These are phyloP conservation scores for Penicillium sp. DNA, from an alignment of 2,329 filamentous ascomycete species.

Conservation along the genomic window DNA sequence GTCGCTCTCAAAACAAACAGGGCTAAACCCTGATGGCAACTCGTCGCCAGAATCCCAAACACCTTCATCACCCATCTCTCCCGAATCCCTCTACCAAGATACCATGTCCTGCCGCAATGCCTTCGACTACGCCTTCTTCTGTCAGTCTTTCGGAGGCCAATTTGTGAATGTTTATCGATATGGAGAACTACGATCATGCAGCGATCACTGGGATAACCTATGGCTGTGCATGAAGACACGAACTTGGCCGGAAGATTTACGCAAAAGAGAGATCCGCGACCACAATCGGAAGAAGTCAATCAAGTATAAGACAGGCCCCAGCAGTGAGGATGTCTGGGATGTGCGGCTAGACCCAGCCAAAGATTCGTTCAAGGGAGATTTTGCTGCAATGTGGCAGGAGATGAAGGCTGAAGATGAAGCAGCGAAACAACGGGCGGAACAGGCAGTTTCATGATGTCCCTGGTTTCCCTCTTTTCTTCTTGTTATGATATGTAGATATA, in stretches of 20 bases:
- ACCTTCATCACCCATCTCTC: slow-evolving; percentile 46
- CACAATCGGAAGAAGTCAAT: slow-evolving; percentile 66
- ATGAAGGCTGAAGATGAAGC: slow-evolving; percentile 45
- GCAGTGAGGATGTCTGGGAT: slow-evolving; percentile 89
- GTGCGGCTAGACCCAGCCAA: slow-evolving; percentile 63
- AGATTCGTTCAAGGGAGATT: slow-evolving; percentile 48
- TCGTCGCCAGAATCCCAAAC: slow-evolving; percentile 6
- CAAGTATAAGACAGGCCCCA: slow-evolving; percentile 67
- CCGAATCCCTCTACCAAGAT: slow-evolving; percentile 71
- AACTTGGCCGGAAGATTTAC: slow-evolving; percentile 58
- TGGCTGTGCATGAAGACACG: slow-evolving; percentile 95
- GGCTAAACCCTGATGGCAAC: slow-evolving; percentile 2
- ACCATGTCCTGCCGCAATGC: slow-evolving; percentile 84
- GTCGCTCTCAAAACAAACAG: slow-evolving; percentile 11
- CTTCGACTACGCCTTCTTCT: slow-evolving; percentile 93
- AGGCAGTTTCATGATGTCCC: slow-evolving; percentile 20
- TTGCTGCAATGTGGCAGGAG: slow-evolving; percentile 42
- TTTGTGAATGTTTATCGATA: slow-evolving; percentile 90
- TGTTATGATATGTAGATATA: slow-evolving; percentile 17
- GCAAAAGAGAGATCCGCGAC: slow-evolving; percentile 60
- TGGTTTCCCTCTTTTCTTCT: neutral
- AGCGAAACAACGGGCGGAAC: slow-evolving; percentile 20
- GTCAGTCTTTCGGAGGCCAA: slow-evolving; percentile 85
- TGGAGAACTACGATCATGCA: slow-evolving; percentile 72
- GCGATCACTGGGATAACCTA: slow-evolving; percentile 86